Percentiles rank a stretch among this genome's conserved stretches.
Evolutionary conservation across 805 yeast species (phyloP).

Genomic region (Candida ovalis): DNA sequence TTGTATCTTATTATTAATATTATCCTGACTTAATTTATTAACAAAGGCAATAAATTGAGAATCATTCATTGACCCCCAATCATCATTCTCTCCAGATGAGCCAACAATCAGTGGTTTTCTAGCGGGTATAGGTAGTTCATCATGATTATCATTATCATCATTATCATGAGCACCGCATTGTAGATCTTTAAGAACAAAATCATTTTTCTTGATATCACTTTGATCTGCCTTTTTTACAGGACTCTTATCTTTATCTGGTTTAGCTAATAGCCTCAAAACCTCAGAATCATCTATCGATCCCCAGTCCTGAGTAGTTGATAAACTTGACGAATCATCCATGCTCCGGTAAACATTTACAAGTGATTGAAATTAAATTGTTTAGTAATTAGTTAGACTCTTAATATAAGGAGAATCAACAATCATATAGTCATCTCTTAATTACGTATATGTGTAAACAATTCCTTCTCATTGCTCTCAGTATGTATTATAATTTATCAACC

Average conservation of each 20-base stretch:
- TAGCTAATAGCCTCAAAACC: slow-evolving; percentile 9
- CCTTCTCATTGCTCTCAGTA: no score
- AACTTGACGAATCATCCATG: slow-evolving; percentile 9
- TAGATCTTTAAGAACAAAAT: slow-evolving; percentile 6
- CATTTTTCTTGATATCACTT: background rate
- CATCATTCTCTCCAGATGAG: slow-evolving; percentile 7
- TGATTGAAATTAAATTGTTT: background rate
- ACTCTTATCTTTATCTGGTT: slow-evolving; percentile 1
- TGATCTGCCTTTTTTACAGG: background rate
- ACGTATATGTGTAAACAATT: no score
- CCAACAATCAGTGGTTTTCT: background rate
- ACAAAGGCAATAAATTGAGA: slow-evolving; percentile 36
- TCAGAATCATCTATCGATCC: slow-evolving; percentile 30
- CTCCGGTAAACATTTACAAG: background rate
- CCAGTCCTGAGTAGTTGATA: slow-evolving; percentile 32
- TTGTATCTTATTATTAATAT: slow-evolving; percentile 7
- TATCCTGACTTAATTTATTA: slow-evolving; percentile 30
- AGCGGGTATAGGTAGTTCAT: background rate
- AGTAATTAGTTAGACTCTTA: no score
- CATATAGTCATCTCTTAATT: no score
- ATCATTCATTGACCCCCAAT: slow-evolving; percentile 37
- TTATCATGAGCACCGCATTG: slow-evolving; percentile 13
- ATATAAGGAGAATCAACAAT: no score
- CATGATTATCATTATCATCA: slow-evolving; percentile 10
- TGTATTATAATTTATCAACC: no score